Percentiles rank a stretch among this genome's conserved stretches.
Conservation (phyloP, 495 filamentous ascomycete genomes). For the Penicillium parvum region DNA sequence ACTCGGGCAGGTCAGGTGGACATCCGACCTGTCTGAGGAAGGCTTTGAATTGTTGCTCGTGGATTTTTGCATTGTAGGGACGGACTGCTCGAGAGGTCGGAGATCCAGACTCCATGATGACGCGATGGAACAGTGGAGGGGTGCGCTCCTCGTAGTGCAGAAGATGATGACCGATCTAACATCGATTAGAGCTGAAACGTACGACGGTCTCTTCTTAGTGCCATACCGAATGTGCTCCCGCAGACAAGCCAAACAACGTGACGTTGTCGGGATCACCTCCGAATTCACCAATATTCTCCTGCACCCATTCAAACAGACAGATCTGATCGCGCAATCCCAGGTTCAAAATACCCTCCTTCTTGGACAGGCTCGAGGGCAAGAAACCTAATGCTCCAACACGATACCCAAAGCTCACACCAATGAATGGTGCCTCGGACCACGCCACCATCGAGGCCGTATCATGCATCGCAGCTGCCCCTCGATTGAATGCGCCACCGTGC, state of each 20-base stretch:
- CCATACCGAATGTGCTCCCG: constrained; percentile 57
- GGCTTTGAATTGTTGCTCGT: constrained; percentile 55
- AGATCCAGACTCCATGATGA: constrained; percentile 60
- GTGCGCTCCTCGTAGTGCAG: constrained; percentile 42
- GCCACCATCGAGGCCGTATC: constrained; percentile 49
- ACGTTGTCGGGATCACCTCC: constrained; percentile 60
- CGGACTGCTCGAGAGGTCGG: constrained; percentile 58
- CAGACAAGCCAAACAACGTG: constrained; percentile 60
- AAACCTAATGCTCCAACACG: constrained; percentile 64
- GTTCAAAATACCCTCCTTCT: constrained; percentile 54
- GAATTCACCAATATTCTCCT: constrained; percentile 53
- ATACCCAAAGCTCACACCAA: constrained; percentile 57
- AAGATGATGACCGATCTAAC: constrained; percentile 60
- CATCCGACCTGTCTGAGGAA: constrained; percentile 49
- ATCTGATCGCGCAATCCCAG: constrained; percentile 61
- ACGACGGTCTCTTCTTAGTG: background rate
- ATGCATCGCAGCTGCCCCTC: constrained; percentile 33
- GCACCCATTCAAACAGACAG: constrained; percentile 55
- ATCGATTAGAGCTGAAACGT: background rate
- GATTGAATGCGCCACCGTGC: constrained; percentile 37
- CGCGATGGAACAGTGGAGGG: constrained; percentile 52
- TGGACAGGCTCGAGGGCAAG: constrained; percentile 47
- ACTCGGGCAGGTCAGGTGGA: constrained; percentile 28
- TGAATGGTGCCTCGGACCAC: constrained; percentile 50
- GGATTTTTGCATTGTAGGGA: constrained; percentile 50